Evolutionary conservation across 768 basidiomycete species (phyloP).

Genomic region (Strobilomyces confusus): DNA sequence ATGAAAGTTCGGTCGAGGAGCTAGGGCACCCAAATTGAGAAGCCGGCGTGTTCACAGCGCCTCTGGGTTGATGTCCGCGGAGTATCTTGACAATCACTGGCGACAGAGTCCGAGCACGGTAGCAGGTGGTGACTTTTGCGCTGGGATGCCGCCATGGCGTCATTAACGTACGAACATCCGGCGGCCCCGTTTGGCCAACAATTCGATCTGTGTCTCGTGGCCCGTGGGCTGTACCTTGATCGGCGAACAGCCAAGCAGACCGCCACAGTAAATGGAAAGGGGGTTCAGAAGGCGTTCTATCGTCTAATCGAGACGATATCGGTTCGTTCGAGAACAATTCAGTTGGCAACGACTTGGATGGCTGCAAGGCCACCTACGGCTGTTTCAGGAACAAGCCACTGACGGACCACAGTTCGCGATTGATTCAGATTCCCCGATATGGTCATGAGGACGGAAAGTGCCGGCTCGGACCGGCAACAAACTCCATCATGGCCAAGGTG

Average conservation of each 20-base stretch:
- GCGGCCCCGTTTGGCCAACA: not conserved
- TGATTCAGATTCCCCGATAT: slow-evolving; percentile 27
- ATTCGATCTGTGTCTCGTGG: slow-evolving; percentile 5
- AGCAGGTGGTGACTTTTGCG: not conserved
- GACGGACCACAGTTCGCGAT: not conserved
- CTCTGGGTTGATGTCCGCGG: slow-evolving; percentile 23
- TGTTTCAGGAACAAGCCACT: slow-evolving; percentile 29
- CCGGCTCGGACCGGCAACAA: slow-evolving; percentile 28
- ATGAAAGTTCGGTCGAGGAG: slow-evolving; percentile 17
- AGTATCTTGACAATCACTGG: slow-evolving; percentile 8
- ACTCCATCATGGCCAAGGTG: slow-evolving; percentile 2
- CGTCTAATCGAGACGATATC: slow-evolving; percentile 23
- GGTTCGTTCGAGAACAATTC: slow-evolving; percentile 15
- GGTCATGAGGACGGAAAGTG: slow-evolving; percentile 17
- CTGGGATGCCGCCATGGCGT: slow-evolving; percentile 1
- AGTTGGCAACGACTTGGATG: slow-evolving; percentile 11
- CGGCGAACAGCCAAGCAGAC: slow-evolving; percentile 16
- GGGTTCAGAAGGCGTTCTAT: slow-evolving; percentile 17
- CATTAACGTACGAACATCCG: not conserved
- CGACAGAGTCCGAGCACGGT: slow-evolving; percentile 11
- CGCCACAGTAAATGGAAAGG: slow-evolving; percentile 7
- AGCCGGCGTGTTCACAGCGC: slow-evolving; percentile 15
- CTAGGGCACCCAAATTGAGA: slow-evolving; percentile 10
- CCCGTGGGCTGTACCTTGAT: slow-evolving; percentile 13
- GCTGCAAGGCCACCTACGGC: slow-evolving; percentile 13